Percentiles rank a stretch among this genome's conserved stretches.
Conservation (phyloP, 2,329 filamentous ascomycete genomes). For the Lizonia empirigonia region DNA sequence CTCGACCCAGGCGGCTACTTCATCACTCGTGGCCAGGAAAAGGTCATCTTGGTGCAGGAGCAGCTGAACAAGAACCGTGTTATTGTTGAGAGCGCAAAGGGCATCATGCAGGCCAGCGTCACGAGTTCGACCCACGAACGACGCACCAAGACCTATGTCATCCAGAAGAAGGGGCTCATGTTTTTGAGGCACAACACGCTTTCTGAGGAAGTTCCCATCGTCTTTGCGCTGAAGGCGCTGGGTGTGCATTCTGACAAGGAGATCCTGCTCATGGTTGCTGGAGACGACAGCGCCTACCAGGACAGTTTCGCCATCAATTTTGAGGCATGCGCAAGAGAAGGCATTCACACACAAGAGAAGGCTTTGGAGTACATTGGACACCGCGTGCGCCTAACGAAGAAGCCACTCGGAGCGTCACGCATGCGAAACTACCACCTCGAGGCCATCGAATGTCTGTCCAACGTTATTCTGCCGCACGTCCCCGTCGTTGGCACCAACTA, state of each 20-base stretch:
- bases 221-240: conserved; percentile 89
- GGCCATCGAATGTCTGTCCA: conserved; percentile 88
- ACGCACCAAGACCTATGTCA: conserved; percentile 96
- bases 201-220: conserved; percentile 91
- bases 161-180: conserved; percentile 91
- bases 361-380: conserved; percentile 90
- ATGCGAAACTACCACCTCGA: conserved; percentile 83
- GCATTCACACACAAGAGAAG: conserved; percentile 91
- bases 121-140: conserved; percentile 92
- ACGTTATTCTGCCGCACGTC: conserved; percentile 93
- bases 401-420: conserved; percentile 60
- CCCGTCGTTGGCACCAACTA: conserved; percentile 91
- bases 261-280: conserved; percentile 88
- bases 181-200: conserved; percentile 91
- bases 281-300: conserved; percentile 85
- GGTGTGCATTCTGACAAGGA: conserved; percentile 94
- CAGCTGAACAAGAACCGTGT: conserved; percentile 99
- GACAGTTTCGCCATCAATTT: conserved; percentile 96
- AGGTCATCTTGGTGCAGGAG: conserved; percentile 97
- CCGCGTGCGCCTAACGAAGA: conserved; percentile 76
- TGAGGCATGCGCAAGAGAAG: conserved; percentile 83
- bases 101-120: conserved; percentile 91
- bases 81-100: conserved; percentile 96
- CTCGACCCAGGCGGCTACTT: conserved; percentile 97
- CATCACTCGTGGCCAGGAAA: conserved; percentile 95